Base-by-base conservation (phyloP, 2,329 filamentous ascomycete genomes). In the Xylaria hypoxylon region DNA sequence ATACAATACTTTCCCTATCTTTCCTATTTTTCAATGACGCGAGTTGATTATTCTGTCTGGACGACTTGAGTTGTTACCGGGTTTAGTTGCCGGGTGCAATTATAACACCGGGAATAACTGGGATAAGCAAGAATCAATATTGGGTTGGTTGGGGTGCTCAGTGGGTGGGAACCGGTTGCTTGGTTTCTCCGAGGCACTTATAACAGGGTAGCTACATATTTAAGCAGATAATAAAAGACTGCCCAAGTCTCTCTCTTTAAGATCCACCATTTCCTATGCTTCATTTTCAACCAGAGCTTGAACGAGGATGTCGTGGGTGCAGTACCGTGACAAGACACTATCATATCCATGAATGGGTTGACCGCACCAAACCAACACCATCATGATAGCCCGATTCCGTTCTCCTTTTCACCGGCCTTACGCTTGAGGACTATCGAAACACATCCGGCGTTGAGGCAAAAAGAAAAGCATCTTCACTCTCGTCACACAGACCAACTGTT, bases 121-220 rank as follows among this genome's bases (percentile, higher is more conserved):
- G 19, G 19, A 44, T 24, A 19, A 28, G 31, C 22, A 33, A 28
- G 22, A 24, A 11, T n/a, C 28, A 50, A 11, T 50, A 17, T 26
- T 35, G 17, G 33, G 35, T 24, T 19, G 28, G 17, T n/a, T 51
- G 31, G 51, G 28, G 44, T 38, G 10, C 11, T 10, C 35, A 17
- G 17, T 15, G 47, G 62, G 33, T 57, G 35, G 42, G 45, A 44
- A 52, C 31, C 26, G 31, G 45, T 45, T 45, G 26, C 6, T 19
- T 52, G 13, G 28, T 59, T 59, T 58, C 7, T 26, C 52, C 38
- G 45, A 52, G 31, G 40, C 33, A n/a, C 35, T 57, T 13, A 19
- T 26, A 22, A 31, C 53, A 47, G 50, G 13, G 31, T 24, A 28
- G 24, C 8, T 2, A n/a, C n/a, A n/a, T 26, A 48, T 19, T 60